Evolutionary conservation across 495 filamentous ascomycete genomes (phyloP).

Genomic region (Xylaria venustula): DNA sequence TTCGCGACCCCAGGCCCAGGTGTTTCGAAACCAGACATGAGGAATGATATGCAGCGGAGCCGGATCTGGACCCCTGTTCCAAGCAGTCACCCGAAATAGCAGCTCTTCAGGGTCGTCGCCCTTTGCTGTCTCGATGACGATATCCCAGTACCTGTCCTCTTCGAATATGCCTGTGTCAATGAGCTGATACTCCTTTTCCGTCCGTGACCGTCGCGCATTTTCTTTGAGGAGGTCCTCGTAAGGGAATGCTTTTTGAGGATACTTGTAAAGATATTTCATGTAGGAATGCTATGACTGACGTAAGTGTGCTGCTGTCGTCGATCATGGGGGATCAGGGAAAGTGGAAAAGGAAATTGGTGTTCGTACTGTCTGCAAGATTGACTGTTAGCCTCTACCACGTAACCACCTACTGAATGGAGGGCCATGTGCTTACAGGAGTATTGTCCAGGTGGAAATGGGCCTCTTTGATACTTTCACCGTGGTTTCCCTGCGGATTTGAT

Average conservation of each 20-base stretch:
- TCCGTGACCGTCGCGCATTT: constrained; percentile 70
- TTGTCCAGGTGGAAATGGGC: constrained; percentile 96
- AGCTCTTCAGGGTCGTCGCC: constrained; percentile 86
- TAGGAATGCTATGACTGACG: constrained; percentile 73
- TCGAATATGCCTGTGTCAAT: constrained; percentile 88
- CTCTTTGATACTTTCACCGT: constrained; percentile 95
- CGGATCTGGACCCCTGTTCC: constrained; percentile 88
- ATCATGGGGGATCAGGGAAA: not conserved
- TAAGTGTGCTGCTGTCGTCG: constrained; percentile 20
- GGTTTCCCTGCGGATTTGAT: constrained; percentile 93
- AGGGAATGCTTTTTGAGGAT: constrained; percentile 86
- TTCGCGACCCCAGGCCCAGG: constrained; percentile 89
- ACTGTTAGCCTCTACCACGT: not conserved
- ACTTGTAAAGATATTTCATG: constrained; percentile 99
- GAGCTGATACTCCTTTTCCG: constrained; percentile 86
- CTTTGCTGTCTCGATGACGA: constrained; percentile 94
- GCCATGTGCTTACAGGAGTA: constrained; percentile 57
- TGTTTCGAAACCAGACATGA: constrained; percentile 96
- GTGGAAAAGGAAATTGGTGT: not conserved
- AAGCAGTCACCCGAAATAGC: constrained; percentile 91
- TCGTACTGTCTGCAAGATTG: constrained; percentile 41
- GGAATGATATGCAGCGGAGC: constrained; percentile 91
- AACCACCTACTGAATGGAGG: not conserved
- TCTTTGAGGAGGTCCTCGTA: constrained; percentile 83
- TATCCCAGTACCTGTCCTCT: constrained; percentile 95